Conservation (phyloP, 225 moss, liverwort and hornwort genomes). For the Ulota crispa region DNA sequence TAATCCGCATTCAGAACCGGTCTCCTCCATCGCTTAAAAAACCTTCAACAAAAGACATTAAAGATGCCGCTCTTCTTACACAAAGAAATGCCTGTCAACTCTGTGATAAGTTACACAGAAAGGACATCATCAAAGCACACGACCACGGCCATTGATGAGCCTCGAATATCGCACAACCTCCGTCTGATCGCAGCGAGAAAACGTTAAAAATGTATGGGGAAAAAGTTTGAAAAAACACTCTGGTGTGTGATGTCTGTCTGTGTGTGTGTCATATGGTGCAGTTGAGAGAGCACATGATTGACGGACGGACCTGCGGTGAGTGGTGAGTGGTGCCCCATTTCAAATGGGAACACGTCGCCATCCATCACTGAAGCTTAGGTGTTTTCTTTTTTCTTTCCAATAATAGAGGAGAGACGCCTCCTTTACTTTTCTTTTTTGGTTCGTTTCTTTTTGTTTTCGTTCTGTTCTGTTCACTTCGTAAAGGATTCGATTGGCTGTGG, state of each 20-base stretch:
- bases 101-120: no score
- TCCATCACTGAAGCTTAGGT: neutral
- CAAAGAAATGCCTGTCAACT: neutral
- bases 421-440: neutral
- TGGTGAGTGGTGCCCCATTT: neutral
- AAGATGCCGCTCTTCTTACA: neutral
- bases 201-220: neutral
- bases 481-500: no score
- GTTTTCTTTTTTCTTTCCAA: neutral
- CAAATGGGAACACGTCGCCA: neutral
- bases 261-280: slow-evolving; percentile 22
- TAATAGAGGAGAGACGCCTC: no score
- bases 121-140: neutral
- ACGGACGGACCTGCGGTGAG: no score
- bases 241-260: neutral
- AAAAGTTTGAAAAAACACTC: slow-evolving; percentile 15
- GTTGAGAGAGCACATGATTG: slow-evolving; percentile 28
- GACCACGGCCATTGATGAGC: neutral
- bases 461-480: no score
- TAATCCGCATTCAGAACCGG: slow-evolving; percentile 8
- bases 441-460: neutral
- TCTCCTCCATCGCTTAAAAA: slow-evolving; percentile 1
- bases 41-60: neutral
- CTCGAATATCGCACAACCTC: slow-evolving; percentile 5
- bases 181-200: neutral